Percentiles rank a stretch among this genome's conserved stretches.
These are phyloP conservation scores for Oenanthe javanica DNA, from an alignment of 140 eudicot genomes.

Conservation along the genomic window DNA sequence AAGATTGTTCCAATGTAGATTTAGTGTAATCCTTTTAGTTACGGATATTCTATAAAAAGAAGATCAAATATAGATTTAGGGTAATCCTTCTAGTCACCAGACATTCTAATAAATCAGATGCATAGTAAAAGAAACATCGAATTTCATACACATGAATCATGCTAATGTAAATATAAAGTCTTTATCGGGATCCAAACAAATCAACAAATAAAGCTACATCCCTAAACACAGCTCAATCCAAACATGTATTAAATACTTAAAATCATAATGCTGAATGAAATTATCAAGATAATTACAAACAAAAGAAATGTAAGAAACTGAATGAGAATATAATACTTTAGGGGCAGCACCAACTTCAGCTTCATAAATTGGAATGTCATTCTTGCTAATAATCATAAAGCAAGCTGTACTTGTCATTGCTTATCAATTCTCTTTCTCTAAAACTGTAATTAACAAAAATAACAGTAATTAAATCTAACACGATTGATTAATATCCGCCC, in stretches of 20 bases:
- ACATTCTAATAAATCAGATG: background rate
- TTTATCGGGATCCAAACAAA: background rate
- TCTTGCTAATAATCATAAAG: constrained; percentile 85
- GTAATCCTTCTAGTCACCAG: background rate
- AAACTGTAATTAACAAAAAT: background rate
- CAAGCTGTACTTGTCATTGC: constrained; percentile 87
- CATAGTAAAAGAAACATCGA: background rate
- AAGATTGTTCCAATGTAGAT: background rate
- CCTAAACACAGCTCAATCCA: no score
- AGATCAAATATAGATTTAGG: background rate
- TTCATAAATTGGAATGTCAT: constrained; percentile 90
- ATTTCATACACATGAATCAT: no score
- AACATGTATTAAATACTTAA: background rate
- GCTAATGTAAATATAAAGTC: no score
- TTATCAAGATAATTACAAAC: no score
- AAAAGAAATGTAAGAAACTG: background rate
- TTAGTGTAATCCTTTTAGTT: background rate
- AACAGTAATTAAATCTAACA: background rate
- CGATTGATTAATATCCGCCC: no score
- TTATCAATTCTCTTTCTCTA: constrained; percentile 11
- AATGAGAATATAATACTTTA: no score
- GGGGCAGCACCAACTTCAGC: constrained; percentile 90
- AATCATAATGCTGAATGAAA: no score
- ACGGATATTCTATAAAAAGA: background rate
- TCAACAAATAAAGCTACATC: background rate